These are phyloP conservation scores for Rhodocollybia butyracea DNA, from an alignment of 768 basidiomycete genomes.

Conservation along the genomic window DNA sequence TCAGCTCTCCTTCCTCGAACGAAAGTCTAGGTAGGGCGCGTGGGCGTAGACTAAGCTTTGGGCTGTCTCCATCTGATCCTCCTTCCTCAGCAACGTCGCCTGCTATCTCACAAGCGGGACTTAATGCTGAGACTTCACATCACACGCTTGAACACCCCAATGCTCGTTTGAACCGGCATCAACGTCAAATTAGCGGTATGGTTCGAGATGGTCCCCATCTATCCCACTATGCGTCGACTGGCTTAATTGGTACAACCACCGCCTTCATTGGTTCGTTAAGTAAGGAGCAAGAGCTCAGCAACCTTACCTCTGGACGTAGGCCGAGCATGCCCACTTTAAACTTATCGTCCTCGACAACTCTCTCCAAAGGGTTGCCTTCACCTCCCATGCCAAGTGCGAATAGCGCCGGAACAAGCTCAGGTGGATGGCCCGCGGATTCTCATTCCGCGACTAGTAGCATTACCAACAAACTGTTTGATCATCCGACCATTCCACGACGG, in stretches of 20 bases:
- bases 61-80: conserved; percentile 22
- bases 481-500: conserved; percentile 12
- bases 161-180: conserved; percentile 13
- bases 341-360: neutral
- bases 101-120: conserved; percentile 10
- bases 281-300: neutral
- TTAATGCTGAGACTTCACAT: neutral
- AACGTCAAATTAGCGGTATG: neutral
- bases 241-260: neutral
- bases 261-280: neutral
- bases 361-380: neutral
- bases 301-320: conserved; percentile 9
- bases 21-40: conserved; percentile 23
- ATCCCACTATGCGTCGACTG: conserved; percentile 5
- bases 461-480: conserved; percentile 11
- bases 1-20: conserved; percentile 31
- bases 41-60: conserved; percentile 16
- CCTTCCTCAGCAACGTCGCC: conserved; percentile 20
- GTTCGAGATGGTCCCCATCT: conserved; percentile 1
- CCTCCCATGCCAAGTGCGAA: neutral
- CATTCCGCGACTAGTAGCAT: neutral
- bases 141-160: conserved; percentile 9
- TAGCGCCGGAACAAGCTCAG: neutral
- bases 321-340: conserved; percentile 21
- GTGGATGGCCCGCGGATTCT: conserved; percentile 2